Conservation (phyloP, 2,329 filamentous ascomycete species). For the Penicillium sp. region DNA sequence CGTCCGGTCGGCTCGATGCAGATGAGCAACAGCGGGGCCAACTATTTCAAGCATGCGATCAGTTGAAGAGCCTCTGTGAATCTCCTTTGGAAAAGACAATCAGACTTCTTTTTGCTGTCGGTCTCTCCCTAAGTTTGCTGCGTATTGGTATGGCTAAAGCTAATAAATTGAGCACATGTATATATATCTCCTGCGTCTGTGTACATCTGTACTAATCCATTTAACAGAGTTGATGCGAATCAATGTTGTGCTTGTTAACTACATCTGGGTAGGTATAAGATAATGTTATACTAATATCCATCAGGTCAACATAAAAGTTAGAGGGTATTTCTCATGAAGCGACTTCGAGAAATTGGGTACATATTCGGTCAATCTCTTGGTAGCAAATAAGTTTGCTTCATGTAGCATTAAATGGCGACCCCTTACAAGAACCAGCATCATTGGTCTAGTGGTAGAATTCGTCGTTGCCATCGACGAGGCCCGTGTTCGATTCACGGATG, state of each 20-base stretch:
- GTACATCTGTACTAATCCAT: no score
- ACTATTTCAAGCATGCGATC: conserved; percentile 4
- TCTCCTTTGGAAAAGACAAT: conserved; percentile 6
- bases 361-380: no score
- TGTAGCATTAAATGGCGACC: fast-evolving
- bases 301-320: no score
- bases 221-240: no score
- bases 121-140: not conserved
- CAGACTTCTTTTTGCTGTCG: conserved; percentile 1
- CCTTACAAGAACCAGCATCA: conserved; percentile 33
- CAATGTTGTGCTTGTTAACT: no score
- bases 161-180: no score
- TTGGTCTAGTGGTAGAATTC: conserved; percentile 49
- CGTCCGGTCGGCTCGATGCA: not conserved
- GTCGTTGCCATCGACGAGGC: conserved; percentile 49
- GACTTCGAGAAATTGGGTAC: no score
- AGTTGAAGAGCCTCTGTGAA: conserved; percentile 1
- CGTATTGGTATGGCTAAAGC: not conserved
- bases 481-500: conserved; percentile 49
- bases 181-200: no score
- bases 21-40: not conserved
- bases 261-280: no score
- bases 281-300: no score
- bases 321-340: no score
- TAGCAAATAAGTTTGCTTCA: not conserved